Conservation (phyloP, 352 stramenopile species). For the Phytophthora foliorum region DNA sequence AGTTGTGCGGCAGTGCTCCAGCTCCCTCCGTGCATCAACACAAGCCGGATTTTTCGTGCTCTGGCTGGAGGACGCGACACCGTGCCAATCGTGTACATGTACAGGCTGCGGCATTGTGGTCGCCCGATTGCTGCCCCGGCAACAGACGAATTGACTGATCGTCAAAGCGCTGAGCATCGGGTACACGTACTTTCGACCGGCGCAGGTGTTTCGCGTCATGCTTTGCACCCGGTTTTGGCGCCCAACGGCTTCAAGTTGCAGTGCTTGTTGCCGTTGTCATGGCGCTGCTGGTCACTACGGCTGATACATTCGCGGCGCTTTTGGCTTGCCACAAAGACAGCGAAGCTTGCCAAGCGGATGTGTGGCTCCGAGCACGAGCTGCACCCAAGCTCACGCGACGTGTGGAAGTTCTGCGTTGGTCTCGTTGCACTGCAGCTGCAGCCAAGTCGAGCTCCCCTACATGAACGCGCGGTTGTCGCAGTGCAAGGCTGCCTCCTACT, state of each 20-base stretch:
- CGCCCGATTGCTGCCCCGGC: conserved; percentile 21
- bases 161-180: conserved; percentile 21
- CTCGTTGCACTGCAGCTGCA: no score
- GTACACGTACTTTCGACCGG: background rate
- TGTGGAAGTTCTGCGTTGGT: conserved; percentile 12
- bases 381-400: conserved; percentile 15
- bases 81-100: conserved; percentile 13
- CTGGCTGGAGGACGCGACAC: conserved; percentile 15
- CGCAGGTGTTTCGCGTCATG: background rate
- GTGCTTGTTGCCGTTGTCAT: background rate
- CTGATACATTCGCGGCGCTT: conserved; percentile 7
- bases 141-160: conserved; percentile 30
- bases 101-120: conserved; percentile 17
- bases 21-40: conserved; percentile 31
- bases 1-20: conserved; percentile 23
- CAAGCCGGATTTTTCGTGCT: conserved; percentile 33
- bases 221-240: conserved; percentile 4
- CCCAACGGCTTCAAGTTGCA: conserved; percentile 20
- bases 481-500: conserved; percentile 17
- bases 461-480: conserved; percentile 19
- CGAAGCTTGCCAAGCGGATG: conserved; percentile 2
- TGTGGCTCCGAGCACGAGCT: background rate
- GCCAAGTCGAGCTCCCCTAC: no score
- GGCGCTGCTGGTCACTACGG: conserved; percentile 15
- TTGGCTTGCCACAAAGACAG: conserved; percentile 7